Conservation (phyloP, 2,329 filamentous ascomycete genomes). For the Botrytis sinoallii region DNA sequence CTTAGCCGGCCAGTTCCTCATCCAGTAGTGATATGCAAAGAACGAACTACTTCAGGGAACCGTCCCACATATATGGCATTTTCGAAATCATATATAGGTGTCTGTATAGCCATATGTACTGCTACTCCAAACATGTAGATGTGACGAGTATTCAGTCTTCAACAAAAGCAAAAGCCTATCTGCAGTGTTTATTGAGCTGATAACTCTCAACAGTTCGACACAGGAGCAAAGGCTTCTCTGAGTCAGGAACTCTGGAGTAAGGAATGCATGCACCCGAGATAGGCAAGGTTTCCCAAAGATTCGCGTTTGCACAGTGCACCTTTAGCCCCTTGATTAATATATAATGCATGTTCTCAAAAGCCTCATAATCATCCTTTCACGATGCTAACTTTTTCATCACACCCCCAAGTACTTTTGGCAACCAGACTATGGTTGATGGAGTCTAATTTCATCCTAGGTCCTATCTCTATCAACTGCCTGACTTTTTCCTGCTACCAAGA, state of each 20-base stretch:
- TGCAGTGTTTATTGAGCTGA: slow-evolving; percentile 4
- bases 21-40: slow-evolving; percentile 3
- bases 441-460: slow-evolving; percentile 2
- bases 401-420: background rate
- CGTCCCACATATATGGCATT: background rate
- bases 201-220: background rate
- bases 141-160: slow-evolving; percentile 11
- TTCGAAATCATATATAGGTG: background rate
- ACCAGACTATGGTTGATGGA: background rate
- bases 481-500: slow-evolving; percentile 10
- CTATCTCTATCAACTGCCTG: slow-evolving; percentile 1
- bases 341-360: slow-evolving; percentile 13
- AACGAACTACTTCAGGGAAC: background rate
- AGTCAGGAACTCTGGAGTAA: slow-evolving; percentile 7
- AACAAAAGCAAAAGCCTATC: slow-evolving; percentile 6
- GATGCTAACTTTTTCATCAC: slow-evolving; percentile 13
- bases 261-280: slow-evolving; percentile 11
- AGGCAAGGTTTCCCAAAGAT: slow-evolving; percentile 15
- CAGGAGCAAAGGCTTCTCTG: background rate
- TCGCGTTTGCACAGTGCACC: slow-evolving; percentile 10
- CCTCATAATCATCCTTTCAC: slow-evolving; percentile 3
- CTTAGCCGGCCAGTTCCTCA: background rate
- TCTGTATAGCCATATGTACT: slow-evolving; percentile 6
- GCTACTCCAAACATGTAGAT: slow-evolving; percentile 7
- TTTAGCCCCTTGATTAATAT: slow-evolving; percentile 19